Conservation (phyloP, 2,329 filamentous ascomycete species). For the Juglanconis juglandina region DNA sequence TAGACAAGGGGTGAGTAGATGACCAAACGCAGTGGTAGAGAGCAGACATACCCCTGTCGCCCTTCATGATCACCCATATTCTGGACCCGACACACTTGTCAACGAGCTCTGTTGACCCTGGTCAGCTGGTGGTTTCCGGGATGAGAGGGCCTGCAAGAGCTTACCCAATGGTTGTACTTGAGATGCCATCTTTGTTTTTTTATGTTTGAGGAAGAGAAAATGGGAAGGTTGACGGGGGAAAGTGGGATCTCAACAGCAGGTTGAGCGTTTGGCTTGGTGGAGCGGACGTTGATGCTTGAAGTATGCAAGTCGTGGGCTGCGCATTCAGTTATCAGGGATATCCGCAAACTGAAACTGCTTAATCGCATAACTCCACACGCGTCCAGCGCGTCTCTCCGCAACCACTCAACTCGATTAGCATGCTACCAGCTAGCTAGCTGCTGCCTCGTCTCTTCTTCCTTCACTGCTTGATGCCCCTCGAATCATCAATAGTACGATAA, state of each 20-base stretch:
- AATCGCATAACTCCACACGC: neutral
- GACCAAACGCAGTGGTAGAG: neutral
- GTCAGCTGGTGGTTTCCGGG: constrained; percentile 1
- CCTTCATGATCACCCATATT: constrained; percentile 99
- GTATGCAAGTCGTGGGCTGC: neutral
- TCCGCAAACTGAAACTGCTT: neutral
- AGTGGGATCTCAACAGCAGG: neutral
- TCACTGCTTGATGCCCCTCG: neutral
- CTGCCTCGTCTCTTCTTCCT: neutral
- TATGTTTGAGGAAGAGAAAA: neutral
- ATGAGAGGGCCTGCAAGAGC: constrained; percentile 19
- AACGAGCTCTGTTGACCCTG: constrained; percentile 70
- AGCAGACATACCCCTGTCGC: constrained; percentile 76
- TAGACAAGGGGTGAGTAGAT: constrained; percentile 11
- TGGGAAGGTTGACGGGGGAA: neutral
- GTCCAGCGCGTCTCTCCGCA: constrained; percentile 9
- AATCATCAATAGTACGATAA: constrained; percentile 10
- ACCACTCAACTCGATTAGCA: neutral
- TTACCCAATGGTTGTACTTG: constrained; percentile 70
- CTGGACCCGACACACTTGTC: constrained; percentile 97
- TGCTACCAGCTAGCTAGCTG: too few species aligned
- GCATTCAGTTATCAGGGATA: too few species aligned
- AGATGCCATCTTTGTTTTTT: constrained; percentile 55
- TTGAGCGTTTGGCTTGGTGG: neutral
- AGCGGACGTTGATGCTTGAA: neutral